Evolutionary conservation across 352 stramenopile species (phyloP).

Genomic region (Saprolegnia parasitica): DNA sequence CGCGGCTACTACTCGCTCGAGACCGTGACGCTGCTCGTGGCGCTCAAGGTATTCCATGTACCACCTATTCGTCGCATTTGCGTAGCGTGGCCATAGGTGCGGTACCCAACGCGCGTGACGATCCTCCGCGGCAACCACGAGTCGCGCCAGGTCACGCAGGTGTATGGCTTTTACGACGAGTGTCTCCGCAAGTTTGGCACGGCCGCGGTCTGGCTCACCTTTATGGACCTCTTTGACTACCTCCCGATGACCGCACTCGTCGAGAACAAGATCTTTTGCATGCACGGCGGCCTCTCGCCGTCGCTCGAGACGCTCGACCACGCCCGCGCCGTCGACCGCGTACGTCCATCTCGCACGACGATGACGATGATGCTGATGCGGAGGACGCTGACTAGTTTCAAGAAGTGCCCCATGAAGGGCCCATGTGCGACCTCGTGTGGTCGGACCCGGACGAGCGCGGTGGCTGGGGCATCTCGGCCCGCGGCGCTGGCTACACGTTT

Average conservation of each 20-base stretch:
- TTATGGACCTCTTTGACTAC: conserved; percentile 74
- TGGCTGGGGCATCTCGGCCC: conserved; percentile 52
- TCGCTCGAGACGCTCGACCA: conserved; percentile 87
- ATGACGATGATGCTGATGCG: background rate
- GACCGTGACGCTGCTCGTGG: conserved; percentile 87
- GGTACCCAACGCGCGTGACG: conserved; percentile 85
- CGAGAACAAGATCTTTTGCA: conserved; percentile 54
- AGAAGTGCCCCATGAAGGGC: conserved; percentile 36
- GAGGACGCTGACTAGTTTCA: background rate
- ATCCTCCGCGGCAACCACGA: conserved; percentile 96
- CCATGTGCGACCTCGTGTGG: conserved; percentile 67
- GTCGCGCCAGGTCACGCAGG: conserved; percentile 70
- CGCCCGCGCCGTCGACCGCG: conserved; percentile 77
- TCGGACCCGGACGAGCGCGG: conserved; percentile 58
- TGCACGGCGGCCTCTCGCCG: conserved; percentile 59
- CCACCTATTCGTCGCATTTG: too few species aligned
- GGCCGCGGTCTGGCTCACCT: conserved; percentile 59
- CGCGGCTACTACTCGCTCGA: conserved; percentile 92
- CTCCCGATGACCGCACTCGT: conserved; percentile 73
- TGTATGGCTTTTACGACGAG: conserved; percentile 81
- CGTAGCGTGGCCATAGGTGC: background rate
- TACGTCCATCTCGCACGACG: conserved; percentile 70
- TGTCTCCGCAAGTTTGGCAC: conserved; percentile 80
- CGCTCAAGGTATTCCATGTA: conserved; percentile 62
- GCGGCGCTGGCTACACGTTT: conserved; percentile 82